phyloP scores from a whole-genome alignment of 2,329 filamentous ascomycete genomes.

The Capronia americana region DNA sequence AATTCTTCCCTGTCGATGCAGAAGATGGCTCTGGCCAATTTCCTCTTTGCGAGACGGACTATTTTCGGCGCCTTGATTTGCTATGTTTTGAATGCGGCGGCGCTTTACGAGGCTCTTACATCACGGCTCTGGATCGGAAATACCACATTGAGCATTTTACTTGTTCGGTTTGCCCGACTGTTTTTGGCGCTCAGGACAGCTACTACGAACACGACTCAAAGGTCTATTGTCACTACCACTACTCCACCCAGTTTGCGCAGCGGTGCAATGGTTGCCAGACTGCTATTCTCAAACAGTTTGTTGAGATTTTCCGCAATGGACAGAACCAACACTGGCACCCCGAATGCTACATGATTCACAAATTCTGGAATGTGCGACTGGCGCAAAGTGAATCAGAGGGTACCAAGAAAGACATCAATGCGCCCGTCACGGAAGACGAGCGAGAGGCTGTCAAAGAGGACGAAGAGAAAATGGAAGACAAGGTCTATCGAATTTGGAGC shows the following conservation, averaged over 20 bases:
- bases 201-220: constrained; percentile 98
- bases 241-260: constrained; percentile 96
- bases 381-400: constrained; percentile 64
- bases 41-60: constrained; percentile 96
- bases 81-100: constrained; percentile 92
- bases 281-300: constrained; percentile 97
- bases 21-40: constrained; percentile 84
- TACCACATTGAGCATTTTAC: constrained; percentile 99
- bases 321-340: constrained; percentile 99
- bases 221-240: constrained; percentile 98
- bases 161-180: constrained; percentile 92
- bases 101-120: constrained; percentile 93
- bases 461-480: constrained; percentile 95
- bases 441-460: constrained; percentile 79
- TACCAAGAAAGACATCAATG: constrained; percentile 54
- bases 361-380: constrained; percentile 98
- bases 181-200: constrained; percentile 98
- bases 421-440: constrained; percentile 68
- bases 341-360: constrained; percentile 99
- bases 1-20: constrained; percentile 97
- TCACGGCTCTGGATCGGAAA: constrained; percentile 95
- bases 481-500: constrained; percentile 98
- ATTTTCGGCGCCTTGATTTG: constrained; percentile 89
- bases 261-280: constrained; percentile 96
- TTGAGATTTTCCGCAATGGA: constrained; percentile 97